A percentile compares a stretch with the other conserved stretches of the same genome.
These are phyloP conservation scores for Phytophthora multivora DNA, from an alignment of 352 stramenopile species.

Conservation along the genomic window DNA sequence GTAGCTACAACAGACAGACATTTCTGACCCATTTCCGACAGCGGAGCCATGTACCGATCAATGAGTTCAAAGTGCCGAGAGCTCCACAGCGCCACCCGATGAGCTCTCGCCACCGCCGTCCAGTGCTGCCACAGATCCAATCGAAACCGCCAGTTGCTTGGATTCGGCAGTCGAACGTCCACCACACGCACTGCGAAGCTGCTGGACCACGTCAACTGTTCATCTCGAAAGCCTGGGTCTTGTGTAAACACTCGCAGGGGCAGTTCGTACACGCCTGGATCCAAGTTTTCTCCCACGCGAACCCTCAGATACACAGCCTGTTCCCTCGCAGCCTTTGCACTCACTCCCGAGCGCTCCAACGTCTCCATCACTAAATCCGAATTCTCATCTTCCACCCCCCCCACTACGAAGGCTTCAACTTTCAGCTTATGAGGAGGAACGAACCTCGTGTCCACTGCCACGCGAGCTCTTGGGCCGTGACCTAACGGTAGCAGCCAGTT, in stretches of 20 bases:
- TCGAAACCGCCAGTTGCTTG: conserved; percentile 62
- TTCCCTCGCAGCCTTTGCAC: conserved; percentile 29
- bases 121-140: conserved; percentile 83
- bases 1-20: conserved; percentile 73
- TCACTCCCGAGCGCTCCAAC: conserved; percentile 46
- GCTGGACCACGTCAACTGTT: conserved; percentile 70
- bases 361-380: conserved; percentile 64
- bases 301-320: conserved; percentile 69
- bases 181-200: conserved; percentile 57
- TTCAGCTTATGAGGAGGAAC: conserved; percentile 51
- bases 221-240: conserved; percentile 61
- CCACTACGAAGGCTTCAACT: conserved; percentile 60
- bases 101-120: conserved; percentile 58
- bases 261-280: conserved; percentile 64
- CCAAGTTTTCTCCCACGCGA: conserved; percentile 38
- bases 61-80: conserved; percentile 73
- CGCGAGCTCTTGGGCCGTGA: conserved; percentile 59
- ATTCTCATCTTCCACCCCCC: conserved; percentile 66
- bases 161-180: conserved; percentile 51
- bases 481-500: conserved; percentile 68
- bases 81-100: conserved; percentile 64
- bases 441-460: conserved; percentile 60
- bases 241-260: conserved; percentile 73
- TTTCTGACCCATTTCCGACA: conserved; percentile 75
- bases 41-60: conserved; percentile 58